These are phyloP conservation scores for Phlebiopsis gigantea DNA, from an alignment of 768 basidiomycete genomes.

Conservation along the genomic window DNA sequence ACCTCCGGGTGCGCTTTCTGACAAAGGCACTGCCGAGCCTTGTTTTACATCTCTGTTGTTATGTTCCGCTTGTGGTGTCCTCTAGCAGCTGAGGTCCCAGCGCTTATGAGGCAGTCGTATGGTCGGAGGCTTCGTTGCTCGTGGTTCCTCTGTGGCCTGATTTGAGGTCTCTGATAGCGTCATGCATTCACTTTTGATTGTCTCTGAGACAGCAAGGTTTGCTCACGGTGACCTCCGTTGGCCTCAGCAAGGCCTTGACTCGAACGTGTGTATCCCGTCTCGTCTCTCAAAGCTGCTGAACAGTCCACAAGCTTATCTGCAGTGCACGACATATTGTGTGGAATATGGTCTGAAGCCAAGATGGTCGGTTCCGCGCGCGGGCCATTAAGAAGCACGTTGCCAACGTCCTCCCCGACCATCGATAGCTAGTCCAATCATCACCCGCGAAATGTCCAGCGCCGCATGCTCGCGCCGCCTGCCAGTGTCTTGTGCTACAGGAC, in stretches of 20 bases:
- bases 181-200: too few relatives aligned
- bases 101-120: not conserved
- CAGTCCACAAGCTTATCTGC: too few relatives aligned
- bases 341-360: not conserved
- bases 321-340: too few relatives aligned
- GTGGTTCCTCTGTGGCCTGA: not conserved
- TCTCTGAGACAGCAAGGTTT: too few relatives aligned
- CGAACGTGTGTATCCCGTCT: too few relatives aligned
- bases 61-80: not conserved
- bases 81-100: not conserved
- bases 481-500: not conserved
- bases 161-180: too few relatives aligned
- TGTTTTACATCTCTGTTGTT: not conserved
- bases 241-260: too few relatives aligned
- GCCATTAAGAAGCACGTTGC: not conserved
- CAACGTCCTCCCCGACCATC: not conserved
- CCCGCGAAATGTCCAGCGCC: not conserved
- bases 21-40: not conserved
- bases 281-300: too few relatives aligned
- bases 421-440: not conserved
- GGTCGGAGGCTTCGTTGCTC: not conserved
- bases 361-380: not conserved
- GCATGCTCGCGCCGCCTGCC: not conserved
- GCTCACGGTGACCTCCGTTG: too few relatives aligned
- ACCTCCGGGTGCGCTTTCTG: not conserved